A percentile compares a stretch with the other conserved stretches of the same genome.
Evolutionary conservation across 1,139 yeast species (phyloP).

Genomic region (Geotrichum fermentans): DNA sequence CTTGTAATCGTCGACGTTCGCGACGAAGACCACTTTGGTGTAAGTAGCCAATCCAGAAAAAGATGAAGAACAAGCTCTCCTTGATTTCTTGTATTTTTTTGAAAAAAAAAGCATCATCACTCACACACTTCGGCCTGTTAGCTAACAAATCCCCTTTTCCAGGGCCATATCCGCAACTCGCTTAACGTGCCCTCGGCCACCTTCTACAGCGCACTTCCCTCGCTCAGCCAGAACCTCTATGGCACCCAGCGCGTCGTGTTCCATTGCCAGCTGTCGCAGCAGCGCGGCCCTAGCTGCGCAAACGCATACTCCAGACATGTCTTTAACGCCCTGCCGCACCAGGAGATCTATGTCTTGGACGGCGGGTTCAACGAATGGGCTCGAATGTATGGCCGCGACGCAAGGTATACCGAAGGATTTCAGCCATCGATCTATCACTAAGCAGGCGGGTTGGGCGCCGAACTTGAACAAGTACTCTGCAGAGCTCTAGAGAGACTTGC

Average conservation of each 20-base stretch:
- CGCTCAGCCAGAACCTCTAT: conserved; percentile 42
- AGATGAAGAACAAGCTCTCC: too few relatives aligned
- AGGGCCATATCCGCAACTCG: conserved; percentile 66
- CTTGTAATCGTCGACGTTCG: conserved; percentile 79
- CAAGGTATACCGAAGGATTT: conserved; percentile 2
- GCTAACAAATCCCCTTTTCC: conserved; percentile 1
- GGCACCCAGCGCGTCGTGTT: conserved; percentile 59
- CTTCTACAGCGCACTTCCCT: conserved; percentile 44
- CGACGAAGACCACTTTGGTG: conserved; percentile 69
- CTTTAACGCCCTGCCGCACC: conserved; percentile 36
- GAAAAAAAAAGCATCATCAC: neutral
- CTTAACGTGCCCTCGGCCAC: conserved; percentile 57
- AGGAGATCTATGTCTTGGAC: conserved; percentile 62
- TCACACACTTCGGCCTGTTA: neutral
- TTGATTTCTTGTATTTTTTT: too few relatives aligned
- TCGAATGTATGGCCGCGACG: conserved; percentile 50
- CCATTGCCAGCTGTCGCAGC: conserved; percentile 88
- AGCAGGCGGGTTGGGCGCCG: too few relatives aligned
- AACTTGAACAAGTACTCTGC: too few relatives aligned
- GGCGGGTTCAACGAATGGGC: conserved; percentile 93
- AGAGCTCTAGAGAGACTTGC: too few relatives aligned
- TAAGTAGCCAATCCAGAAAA: conserved; percentile 38
- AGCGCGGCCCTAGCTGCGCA: conserved; percentile 84
- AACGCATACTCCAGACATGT: conserved; percentile 56
- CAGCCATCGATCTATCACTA: conserved; percentile 4